A percentile compares a stretch with the other conserved stretches of the same genome.
phyloP scores from a whole-genome alignment of 139 green algal species.

The Chlamydomonas asymmetrica region DNA sequence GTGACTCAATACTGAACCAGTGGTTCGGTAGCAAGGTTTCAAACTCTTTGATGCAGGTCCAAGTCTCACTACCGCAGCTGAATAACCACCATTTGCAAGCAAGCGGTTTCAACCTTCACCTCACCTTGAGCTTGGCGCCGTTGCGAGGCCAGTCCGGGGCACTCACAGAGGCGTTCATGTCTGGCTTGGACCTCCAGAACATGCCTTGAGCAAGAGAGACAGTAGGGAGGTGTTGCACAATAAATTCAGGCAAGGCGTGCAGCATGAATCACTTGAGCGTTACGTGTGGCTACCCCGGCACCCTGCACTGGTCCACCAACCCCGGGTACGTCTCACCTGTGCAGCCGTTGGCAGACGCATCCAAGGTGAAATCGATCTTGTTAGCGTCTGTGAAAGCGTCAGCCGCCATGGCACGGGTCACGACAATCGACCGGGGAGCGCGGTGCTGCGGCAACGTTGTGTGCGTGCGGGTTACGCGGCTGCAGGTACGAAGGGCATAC shows the following conservation, averaged over 20 bases:
- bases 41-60: not conserved
- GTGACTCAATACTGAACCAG: not conserved
- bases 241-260: too few relatives aligned
- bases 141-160: slow-evolving; percentile 41
- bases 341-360: slow-evolving; percentile 24
- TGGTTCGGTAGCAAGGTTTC: not conserved
- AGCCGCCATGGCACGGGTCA: too few relatives aligned
- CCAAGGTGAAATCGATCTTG: slow-evolving; percentile 22
- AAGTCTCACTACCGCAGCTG: not conserved
- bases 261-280: too few relatives aligned
- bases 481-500: too few relatives aligned
- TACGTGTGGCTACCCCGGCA: too few relatives aligned
- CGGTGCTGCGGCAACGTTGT: too few relatives aligned
- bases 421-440: too few relatives aligned
- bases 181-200: slow-evolving; percentile 42
- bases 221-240: too few relatives aligned
- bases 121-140: slow-evolving; percentile 29
- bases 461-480: too few relatives aligned
- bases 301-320: too few relatives aligned
- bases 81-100: not conserved
- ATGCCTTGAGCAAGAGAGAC: slow-evolving; percentile 16
- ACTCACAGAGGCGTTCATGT: slow-evolving; percentile 22
- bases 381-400: too few relatives aligned
- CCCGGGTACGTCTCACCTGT: too few relatives aligned
- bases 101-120: not conserved